Evolutionary conservation across 495 filamentous ascomycete genomes (phyloP).

Genomic region (Neurospora sp.): DNA sequence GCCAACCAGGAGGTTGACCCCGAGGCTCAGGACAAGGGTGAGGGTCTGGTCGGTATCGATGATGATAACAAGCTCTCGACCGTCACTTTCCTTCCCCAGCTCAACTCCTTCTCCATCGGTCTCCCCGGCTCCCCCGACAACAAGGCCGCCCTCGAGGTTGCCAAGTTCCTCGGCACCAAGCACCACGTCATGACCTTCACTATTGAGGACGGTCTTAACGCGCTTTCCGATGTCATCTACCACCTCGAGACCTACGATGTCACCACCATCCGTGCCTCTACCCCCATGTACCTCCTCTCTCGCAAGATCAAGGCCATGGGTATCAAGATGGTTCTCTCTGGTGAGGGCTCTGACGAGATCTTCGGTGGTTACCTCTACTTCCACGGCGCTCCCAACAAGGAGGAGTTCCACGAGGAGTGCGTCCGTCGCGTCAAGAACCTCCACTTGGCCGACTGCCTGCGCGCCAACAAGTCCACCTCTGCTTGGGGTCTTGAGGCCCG

Average conservation of each 20-base stretch:
- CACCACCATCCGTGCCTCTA: constrained; percentile 95
- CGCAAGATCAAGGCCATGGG: constrained; percentile 99
- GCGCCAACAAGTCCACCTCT: constrained; percentile 98
- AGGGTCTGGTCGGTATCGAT: constrained; percentile 85
- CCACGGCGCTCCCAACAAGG: constrained; percentile 82
- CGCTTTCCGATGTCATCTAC: constrained; percentile 91
- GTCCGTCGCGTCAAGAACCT: constrained; percentile 89
- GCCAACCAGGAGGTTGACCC: constrained; percentile 24
- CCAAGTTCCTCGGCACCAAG: constrained; percentile 90
- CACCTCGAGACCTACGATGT: constrained; percentile 97
- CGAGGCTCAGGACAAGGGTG: constrained; percentile 41
- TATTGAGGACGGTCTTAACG: constrained; percentile 91
- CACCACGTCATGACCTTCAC: constrained; percentile 98
- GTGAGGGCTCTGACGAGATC: constrained; percentile 94
- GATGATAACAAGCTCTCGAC: constrained; percentile 81
- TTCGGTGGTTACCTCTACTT: constrained; percentile 99
- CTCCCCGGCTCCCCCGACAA: constrained; percentile 85
- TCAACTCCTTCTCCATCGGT: constrained; percentile 98
- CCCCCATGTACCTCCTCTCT: constrained; percentile 94
- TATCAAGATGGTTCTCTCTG: constrained; percentile 97
- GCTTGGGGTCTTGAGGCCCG: constrained; percentile 98
- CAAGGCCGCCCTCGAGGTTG: constrained; percentile 78
- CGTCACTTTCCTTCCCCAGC: constrained; percentile 82
- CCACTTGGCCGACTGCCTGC: constrained; percentile 86
- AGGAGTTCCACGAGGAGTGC: constrained; percentile 88